Evolutionary conservation across 441 rosid genomes (phyloP).

Genomic region (Rhodomyrtus psidioides): DNA sequence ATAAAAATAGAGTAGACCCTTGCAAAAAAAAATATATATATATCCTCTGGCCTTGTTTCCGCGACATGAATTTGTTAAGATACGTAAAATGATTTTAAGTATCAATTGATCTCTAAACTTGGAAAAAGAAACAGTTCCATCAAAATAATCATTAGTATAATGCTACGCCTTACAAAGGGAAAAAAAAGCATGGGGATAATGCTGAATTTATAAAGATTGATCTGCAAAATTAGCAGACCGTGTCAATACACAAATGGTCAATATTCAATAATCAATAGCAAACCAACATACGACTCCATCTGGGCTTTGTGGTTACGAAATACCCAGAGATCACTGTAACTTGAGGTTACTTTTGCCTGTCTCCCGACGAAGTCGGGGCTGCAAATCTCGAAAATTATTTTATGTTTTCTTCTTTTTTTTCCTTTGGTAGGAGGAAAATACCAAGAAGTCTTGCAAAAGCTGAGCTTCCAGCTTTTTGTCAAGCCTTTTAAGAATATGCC

Average conservation of each 20-base stretch:
- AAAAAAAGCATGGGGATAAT: background rate
- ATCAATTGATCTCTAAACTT: background rate
- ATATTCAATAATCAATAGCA: background rate
- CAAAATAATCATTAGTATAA: background rate
- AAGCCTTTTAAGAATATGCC: no score
- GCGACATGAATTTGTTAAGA: background rate
- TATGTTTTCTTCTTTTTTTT: no score
- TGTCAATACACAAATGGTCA: background rate
- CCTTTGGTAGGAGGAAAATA: no score
- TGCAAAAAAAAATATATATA: no score
- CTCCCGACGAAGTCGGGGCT: no score
- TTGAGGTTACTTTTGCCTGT: no score
- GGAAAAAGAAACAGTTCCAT: background rate
- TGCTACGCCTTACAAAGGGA: rapidly evolving
- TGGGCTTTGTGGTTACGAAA: no score
- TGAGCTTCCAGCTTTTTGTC: no score
- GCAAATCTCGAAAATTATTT: no score
- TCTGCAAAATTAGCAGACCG: background rate
- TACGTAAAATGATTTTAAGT: background rate
- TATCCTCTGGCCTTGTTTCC: background rate
- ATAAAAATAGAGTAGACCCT: background rate
- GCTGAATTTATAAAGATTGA: background rate
- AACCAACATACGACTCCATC: no score
- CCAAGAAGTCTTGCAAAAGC: no score
- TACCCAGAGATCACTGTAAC: no score